Conservation (phyloP, 2,329 filamentous ascomycete genomes). For the Colletotrichum plurivorum region DNA sequence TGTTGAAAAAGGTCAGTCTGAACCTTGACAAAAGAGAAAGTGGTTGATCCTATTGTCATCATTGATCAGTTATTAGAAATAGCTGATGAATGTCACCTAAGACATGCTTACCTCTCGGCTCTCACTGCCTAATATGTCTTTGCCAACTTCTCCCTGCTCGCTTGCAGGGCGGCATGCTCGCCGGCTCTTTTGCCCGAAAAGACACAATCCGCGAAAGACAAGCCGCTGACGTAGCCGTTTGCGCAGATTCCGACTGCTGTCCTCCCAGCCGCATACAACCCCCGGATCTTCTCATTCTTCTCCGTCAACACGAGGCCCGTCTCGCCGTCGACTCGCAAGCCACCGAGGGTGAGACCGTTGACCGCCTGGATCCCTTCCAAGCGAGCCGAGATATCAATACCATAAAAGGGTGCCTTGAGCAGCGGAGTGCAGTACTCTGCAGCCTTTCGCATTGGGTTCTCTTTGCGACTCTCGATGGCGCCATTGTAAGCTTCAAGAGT, state of each 20-base stretch:
- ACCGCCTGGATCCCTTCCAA: conserved; percentile 2
- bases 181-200: conserved; percentile 6
- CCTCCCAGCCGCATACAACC: conserved; percentile 10
- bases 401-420: background rate
- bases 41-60: too few relatives aligned
- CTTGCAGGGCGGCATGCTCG: background rate
- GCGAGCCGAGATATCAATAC: background rate
- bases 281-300: background rate
- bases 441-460: background rate
- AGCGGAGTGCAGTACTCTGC: conserved; percentile 4
- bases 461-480: background rate
- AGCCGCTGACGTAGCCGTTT: conserved; percentile 5
- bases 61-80: too few relatives aligned
- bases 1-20: too few relatives aligned
- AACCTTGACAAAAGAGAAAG: too few relatives aligned
- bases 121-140: too few relatives aligned
- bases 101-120: too few relatives aligned
- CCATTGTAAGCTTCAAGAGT: background rate
- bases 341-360: conserved; percentile 3
- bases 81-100: too few relatives aligned
- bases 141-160: background rate
- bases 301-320: conserved; percentile 2
- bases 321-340: conserved; percentile 4
- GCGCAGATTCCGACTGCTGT: conserved; percentile 1
- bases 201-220: background rate